Base-by-base conservation (phyloP, 2,329 filamentous ascomycete species). In the Pyrenophora seminiperda region DNA sequence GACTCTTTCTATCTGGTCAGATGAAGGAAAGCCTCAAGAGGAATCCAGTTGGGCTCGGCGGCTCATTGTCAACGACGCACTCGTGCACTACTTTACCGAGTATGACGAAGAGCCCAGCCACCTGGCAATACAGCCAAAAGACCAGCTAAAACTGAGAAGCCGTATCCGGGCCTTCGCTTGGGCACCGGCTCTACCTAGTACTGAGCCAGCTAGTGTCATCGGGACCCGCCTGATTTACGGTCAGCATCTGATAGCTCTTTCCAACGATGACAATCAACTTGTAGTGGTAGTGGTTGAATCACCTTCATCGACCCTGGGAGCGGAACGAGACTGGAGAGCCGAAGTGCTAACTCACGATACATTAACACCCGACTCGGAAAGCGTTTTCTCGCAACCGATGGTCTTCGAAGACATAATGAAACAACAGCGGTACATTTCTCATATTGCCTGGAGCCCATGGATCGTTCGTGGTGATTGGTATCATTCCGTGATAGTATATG, bases 1-100 rank as follows among this genome's bases (percentile, higher is more conserved):
- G 46, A 61, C 82, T 1, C 65, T 86, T 4, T 82, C 81, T 1
- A 64, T 86, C 7, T 86, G 82, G 77, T 79, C 81, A 39, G 73
- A 77, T 2, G 66, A 76, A 24, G 78, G 78, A 10, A 71, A 70
- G 14, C 69, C 67, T 1, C 63, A 70, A 11, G 72, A 73, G 7
- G 67, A 72, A 33, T 65, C 70, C 1, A 77, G 74, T 55, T 86
- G 83, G 83, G 70, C 70, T 31, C 76, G 83, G 24, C 75, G 76
- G 3, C 58, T 78, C 5, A 70, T 85, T n/a, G 63, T 85, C 30
- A 86, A 86, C 53, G 64, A 77, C 44, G 65, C 70, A 4, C 60
- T 84, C 33, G 65, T 70, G 13, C 50, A 66, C 0, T 75, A 78
- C 59, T 73, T 80, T 11, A 42, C 33, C 11, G 54, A 47, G 19